Base-by-base conservation (phyloP, 768 basidiomycete species). In the Cubamyces lactineus region DNA sequence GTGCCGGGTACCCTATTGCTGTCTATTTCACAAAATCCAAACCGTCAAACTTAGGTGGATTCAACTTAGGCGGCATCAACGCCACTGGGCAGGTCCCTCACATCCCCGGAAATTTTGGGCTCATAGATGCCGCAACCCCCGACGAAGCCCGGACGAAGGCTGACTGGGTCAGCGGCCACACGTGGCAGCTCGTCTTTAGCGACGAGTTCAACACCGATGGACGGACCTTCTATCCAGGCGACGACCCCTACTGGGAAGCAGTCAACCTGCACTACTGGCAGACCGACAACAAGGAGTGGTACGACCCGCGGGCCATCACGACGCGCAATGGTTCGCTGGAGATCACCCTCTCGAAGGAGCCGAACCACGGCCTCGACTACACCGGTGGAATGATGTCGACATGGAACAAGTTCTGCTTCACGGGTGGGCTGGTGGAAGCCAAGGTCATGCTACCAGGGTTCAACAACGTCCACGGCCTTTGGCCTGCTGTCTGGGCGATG, bases 391-490 rank as follows among this genome's bases (percentile, higher is more conserved):
- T 84, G 79, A 72, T 83, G 71, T 74, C 76, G 13, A 76, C 78
- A 13, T 81, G 77, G 90, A 94, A 94, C 74, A 93, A 94, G 74
- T 89, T 96, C 63, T 96, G 91, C 73, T 94, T 94, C 74, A 91
- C 90, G 13, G 91, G 89, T 23, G 92, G 93, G 23, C 84, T 88
- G 58, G 80, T 93, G 52, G 89, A 92, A 69, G 72, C 80, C 0
- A 80, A 75, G 11, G 86, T 90, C 9, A 78, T 81, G 17, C 78
- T 92, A 15, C 90, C 90, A 21, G 89, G 89, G 9, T 77, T 81
- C 17, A 86, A 82, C 66, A 84, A 86, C 66, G 78, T 93, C 34
- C 75, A 84, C 66, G 82, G 78, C 7, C 77, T 83, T 56, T 84
- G 84, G 84, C 79, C 79, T 42, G 83, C 81, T 38, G 74, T 83